Base-by-base conservation (phyloP, 768 basidiomycete species). In the Phanerodontia chrysosporium region DNA sequence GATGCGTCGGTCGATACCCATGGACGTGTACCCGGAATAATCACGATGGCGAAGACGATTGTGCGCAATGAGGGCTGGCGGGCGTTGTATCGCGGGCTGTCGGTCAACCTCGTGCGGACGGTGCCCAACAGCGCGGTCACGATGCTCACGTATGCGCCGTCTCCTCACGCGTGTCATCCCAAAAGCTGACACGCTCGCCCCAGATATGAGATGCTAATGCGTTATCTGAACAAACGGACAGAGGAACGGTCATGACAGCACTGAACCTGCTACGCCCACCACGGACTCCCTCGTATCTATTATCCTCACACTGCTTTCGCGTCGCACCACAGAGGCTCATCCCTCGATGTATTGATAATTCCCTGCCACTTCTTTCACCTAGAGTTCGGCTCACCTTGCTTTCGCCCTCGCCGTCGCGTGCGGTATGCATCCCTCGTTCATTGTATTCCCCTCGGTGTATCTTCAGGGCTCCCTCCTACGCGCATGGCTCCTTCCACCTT, bases 61-160 rank as follows among this genome's bases (percentile, higher is more conserved):
- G 75, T 94, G 54, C 70, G 73, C 45, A 87, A 90, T 65, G 94
- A 96, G 69, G 95, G 95, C 14, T 92, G 91, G 89, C 80, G 79
- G 44, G 92, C 89, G 32, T 80, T 98, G 57, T 99, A 99, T 76
- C 88, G 89, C 60, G 97, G 97, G 7, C 72, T 99, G 59, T 91
- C 90, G n/a, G 85, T 98, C 63, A 98, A 98, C 74, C 81, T 99
- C 25, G 73, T 98, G 53, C 80, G 96, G 59, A 99, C 97, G 8
- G 96, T 98, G 62, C 97, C 97, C 16, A 95, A 94, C 71, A 93
- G 91, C 65, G 95, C 94, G 3, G 90, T 98, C 63, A 99, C 97
- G 39, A 89, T 99, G 83, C 73, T 98, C 70, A 93, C 92, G 89
- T 95, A 79, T 71, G 81, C 80, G 18, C 53, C 39, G 29, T 14